A percentile compares a stretch with the other conserved stretches of the same genome.
phyloP scores from a whole-genome alignment of 1,284 basidiomycete species.

The Laetiporus sulphureus region DNA sequence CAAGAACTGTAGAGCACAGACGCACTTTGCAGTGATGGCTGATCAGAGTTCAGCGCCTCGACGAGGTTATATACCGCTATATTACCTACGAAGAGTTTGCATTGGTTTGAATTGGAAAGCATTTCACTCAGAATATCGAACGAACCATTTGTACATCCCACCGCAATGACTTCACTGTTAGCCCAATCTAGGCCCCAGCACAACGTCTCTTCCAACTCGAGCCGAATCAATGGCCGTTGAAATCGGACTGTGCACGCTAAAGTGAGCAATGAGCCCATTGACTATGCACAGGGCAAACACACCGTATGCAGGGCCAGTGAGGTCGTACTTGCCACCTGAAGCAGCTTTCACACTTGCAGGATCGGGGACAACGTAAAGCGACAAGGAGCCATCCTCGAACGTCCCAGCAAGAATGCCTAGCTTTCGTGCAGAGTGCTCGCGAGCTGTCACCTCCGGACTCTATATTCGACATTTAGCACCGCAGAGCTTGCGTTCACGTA shows the following conservation, averaged over 20 bases:
- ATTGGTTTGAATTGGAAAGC: background rate
- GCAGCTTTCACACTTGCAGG: slow-evolving; percentile 43
- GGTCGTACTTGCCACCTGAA: slow-evolving; percentile 14
- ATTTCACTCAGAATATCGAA: background rate
- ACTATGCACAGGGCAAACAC: background rate
- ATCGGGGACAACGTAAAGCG: slow-evolving; percentile 71
- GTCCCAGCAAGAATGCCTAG: slow-evolving; percentile 78
- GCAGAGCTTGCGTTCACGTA: slow-evolving; percentile 12
- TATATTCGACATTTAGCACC: slow-evolving; percentile 8
- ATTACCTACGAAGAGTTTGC: slow-evolving; percentile 40
- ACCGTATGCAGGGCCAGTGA: slow-evolving; percentile 23
- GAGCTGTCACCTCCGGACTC: background rate
- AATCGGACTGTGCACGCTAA: slow-evolving; percentile 41
- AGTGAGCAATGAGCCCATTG: background rate
- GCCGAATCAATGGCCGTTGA: slow-evolving; percentile 54
- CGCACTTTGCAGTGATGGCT: too few species aligned
- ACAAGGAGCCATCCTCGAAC: slow-evolving; percentile 79
- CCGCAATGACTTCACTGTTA: slow-evolving; percentile 71
- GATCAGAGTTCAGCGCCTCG: slow-evolving; percentile 33
- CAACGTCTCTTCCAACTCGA: slow-evolving; percentile 67
- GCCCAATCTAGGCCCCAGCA: slow-evolving; percentile 83
- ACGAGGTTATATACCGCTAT: slow-evolving; percentile 72
- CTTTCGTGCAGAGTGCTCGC: slow-evolving; percentile 38
- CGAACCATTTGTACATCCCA: slow-evolving; percentile 78
- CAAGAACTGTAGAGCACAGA: background rate